phyloP scores from a whole-genome alignment of 2,329 filamentous ascomycete species.

The Tolypocladium endophyticum region DNA sequence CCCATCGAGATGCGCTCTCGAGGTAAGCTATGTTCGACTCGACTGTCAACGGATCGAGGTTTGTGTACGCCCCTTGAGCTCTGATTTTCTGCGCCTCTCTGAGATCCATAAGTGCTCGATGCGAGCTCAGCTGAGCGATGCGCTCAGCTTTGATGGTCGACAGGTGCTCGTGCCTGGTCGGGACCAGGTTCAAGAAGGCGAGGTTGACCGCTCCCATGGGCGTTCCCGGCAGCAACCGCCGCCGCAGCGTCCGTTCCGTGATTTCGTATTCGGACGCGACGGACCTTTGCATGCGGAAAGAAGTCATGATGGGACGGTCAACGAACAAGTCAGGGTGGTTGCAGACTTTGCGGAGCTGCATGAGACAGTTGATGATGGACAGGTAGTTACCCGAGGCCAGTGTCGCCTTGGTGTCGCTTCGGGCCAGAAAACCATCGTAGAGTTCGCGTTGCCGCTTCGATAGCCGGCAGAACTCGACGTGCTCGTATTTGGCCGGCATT shows the following conservation, averaged over 20 bases:
- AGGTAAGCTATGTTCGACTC: slow-evolving; percentile 61
- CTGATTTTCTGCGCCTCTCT: slow-evolving; percentile 58
- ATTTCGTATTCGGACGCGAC: slow-evolving; percentile 63
- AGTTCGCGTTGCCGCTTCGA: slow-evolving; percentile 92
- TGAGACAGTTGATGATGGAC: slow-evolving; percentile 95
- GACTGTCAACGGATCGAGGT: slow-evolving; percentile 55
- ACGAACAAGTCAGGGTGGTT: slow-evolving; percentile 97
- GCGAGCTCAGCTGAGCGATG: slow-evolving; percentile 58
- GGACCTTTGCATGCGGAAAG: slow-evolving; percentile 81
- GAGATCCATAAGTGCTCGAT: slow-evolving; percentile 57
- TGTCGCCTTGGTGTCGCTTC: slow-evolving; percentile 80
- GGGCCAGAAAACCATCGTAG: slow-evolving; percentile 91
- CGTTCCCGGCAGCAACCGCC: slow-evolving; percentile 49
- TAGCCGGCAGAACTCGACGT: slow-evolving; percentile 88
- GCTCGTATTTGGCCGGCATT: slow-evolving; percentile 96
- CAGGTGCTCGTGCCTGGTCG: slow-evolving; percentile 57
- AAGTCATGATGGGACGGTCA: slow-evolving; percentile 91
- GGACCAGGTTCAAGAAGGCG: slow-evolving; percentile 69
- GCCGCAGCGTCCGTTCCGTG: slow-evolving; percentile 60
- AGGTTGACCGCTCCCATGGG: slow-evolving; percentile 58
- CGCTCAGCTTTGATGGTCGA: slow-evolving; percentile 43
- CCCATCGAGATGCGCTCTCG: slow-evolving; percentile 59
- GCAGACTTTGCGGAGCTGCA: slow-evolving; percentile 96
- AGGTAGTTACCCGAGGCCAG: slow-evolving; percentile 90
- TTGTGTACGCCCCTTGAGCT: slow-evolving; percentile 42